Evolutionary conservation across 768 basidiomycete species (phyloP), one percentile per base, ranked within the genome.

Genomic region (Pisolithus tinctorius): DNA sequence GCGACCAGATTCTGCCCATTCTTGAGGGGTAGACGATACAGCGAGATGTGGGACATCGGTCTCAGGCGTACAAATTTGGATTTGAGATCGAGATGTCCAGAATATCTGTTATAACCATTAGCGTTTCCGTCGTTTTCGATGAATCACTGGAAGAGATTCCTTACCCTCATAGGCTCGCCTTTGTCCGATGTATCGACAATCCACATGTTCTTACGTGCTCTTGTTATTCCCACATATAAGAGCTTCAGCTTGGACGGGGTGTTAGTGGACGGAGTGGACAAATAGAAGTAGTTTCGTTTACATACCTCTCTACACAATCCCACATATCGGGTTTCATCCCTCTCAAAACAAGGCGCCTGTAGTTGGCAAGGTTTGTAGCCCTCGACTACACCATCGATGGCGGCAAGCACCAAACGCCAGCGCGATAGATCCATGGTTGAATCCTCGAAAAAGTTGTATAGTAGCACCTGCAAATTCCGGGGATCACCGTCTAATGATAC

Each of bases 361-460:
- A 64, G 27, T 47, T 38, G 27, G 4, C 39, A 51, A 29, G 62
- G 31, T 13, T 34, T 34, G 11, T 34, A 13, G 34, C 11, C 11
- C 11, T 34, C 34, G 14, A 4, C 11, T 4, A 34, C 34, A 4
- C 34, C 34, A 34, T 34, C 34, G 3, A 34, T 34, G 34, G 6
- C 57, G 26, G 38, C 78, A 4, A 83, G 60, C 3, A 86, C 66
- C 1, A 84, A 70, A 7, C 82, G 71, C 86, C 86, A 88, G 42
- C 80, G 80, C 0, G 76, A 63, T 2, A 61, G 50, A 40, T 74
- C 74, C 2, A 77, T 63, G 0, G 60, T 57, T 0, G 87, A 88
- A 55, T 86, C 83, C 26, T 78, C 74, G 58, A 89, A 89, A 64
- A 88, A 88, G 54, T 89, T 81, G 58, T 82, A 88, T 9, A 89